Base-by-base conservation (phyloP, 1,139 yeast genomes). In the Suhomyces bokatorum region DNA sequence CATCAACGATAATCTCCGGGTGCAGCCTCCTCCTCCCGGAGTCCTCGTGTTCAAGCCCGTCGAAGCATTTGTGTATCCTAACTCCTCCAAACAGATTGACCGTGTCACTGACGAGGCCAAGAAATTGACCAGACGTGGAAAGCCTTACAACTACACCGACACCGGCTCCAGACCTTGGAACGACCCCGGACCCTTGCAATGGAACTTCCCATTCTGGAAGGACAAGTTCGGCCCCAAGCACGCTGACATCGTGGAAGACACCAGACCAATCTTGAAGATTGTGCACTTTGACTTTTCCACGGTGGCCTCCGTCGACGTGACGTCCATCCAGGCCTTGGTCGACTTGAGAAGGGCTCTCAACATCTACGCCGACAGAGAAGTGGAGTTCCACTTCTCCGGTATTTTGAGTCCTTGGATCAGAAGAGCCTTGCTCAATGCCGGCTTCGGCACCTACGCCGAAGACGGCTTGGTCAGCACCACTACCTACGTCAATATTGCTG, bases 331-430 rank as follows among this genome's bases (percentile, higher is more conserved):
- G 65, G 76, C 85, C 2, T 70, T 90, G 48, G 82, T 85, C 44
- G 97, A 90, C 62, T 73, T 87, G 57, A 76, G 87, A 54, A 85
- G 83, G 52, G 83, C 89, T 8, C 66, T 88, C 46, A 83, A 84
- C 63, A 75, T 73, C 45, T 88, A 87, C 58, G 87, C 95, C 33
- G 91, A 87, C 59, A 74, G 86, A 48, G 91, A 87, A 54, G 93
- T 89, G 45, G 97, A 90, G 64, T 84, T 84, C 68, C 97, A 91
- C 63, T 90, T 91, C 62, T 81, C 88, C 12, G 96, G 97, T 22
- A 81, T 91, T 33, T 69, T 85, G 44, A 83, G 88, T 45, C 90
- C 93, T 9, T 90, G 97, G 97, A 79, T 87, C 45, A 80, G 89
- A 59, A 78, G 95, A 57, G 88, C 85, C 9, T 75, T 91, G 53